Evolutionary conservation across 225 moss, liverwort and hornwort species (phyloP), one percentile per base, ranked within the genome.

Genomic region (Lunularia cruciata): DNA sequence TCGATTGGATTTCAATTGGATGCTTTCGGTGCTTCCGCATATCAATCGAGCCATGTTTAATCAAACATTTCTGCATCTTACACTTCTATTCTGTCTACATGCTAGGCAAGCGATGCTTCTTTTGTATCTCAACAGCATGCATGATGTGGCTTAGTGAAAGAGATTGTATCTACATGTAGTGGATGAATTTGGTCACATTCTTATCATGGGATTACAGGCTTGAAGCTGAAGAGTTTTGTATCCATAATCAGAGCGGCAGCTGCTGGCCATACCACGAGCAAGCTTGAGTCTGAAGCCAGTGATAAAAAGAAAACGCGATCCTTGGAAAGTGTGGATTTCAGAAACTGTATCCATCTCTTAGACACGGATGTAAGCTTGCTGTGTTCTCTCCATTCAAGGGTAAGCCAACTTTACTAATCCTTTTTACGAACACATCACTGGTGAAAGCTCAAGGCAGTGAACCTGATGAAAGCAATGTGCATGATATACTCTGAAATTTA

Each of bases 161-260:
- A n/a, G n/a, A n/a, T n/a, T n/a, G n/a, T n/a, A n/a, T n/a, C n/a
- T n/a, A n/a, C n/a, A n/a, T n/a, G n/a, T n/a, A n/a, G n/a, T n/a
- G n/a, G n/a, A n/a, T n/a, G 26, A 47, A 33, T 49, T n/a, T 47
- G 5, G 47, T 48, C 69, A n/a, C 40, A 57, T 64, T 49, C 25
- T 59, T 47, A 38, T 58, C 53, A 66, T 67, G 75, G 15, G 36
- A 23, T 16, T 54, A 60, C 74, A 96, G 95, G 95, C 79, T 77
- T 68, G 45, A 96, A 90, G 79, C 76, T 96, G 70, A 89, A 86
- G 76, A 87, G 69, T 34, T 90, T 92, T 74, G 79, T 87, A 71
- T 90, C 87, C 59, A 90, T 96, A 63, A 77, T 96, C 75, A 90
- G 90, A 78, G 95, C 90, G 77, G 92, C 95, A 73, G 87, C 92